Conservation (phyloP, 805 yeast genomes). For the Ogataea dorogensis region DNA sequence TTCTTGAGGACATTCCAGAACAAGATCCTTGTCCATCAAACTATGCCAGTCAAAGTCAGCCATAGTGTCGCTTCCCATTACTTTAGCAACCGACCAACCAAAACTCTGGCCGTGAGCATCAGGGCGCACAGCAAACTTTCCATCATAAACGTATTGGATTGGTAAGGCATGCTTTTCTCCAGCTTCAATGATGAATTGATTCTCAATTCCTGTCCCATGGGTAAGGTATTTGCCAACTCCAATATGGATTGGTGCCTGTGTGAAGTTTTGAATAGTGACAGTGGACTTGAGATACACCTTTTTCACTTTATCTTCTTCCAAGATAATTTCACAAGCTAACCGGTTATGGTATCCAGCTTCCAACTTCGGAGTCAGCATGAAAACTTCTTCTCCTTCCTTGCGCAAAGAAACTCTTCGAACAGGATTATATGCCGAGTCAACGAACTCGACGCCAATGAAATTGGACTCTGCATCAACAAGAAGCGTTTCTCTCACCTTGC, state of each 20-base stretch:
- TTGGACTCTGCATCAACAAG: constrained; percentile 63
- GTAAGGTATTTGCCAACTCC: constrained; percentile 35
- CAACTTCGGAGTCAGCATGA: constrained; percentile 61
- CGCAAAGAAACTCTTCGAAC: constrained; percentile 62
- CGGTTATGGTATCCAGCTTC: constrained; percentile 58
- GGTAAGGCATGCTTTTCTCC: constrained; percentile 69
- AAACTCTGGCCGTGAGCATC: constrained; percentile 47
- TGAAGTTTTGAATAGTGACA: constrained; percentile 61
- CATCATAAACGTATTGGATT: constrained; percentile 60
- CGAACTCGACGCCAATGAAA: constrained; percentile 59
- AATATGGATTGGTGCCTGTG: constrained; percentile 53
- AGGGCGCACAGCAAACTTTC: constrained; percentile 62
- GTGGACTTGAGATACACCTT: constrained; percentile 77
- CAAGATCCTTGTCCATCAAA: constrained; percentile 46
- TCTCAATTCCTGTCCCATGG: constrained; percentile 30
- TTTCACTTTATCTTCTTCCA: constrained; percentile 78
- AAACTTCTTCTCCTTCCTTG: constrained; percentile 80
- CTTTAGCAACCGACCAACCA: constrained; percentile 62
- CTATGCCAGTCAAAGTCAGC: constrained; percentile 59
- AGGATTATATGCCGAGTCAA: constrained; percentile 54
- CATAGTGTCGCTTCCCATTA: constrained; percentile 15
- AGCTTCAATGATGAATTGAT: constrained; percentile 47
- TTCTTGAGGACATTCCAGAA: constrained; percentile 58
- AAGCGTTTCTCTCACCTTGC: constrained; percentile 74
- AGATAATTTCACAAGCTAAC: constrained; percentile 64